Percentiles rank a stretch among this genome's conserved stretches.
phyloP scores from a whole-genome alignment of 768 basidiomycete species.

The Phanerochaete sordida region DNA sequence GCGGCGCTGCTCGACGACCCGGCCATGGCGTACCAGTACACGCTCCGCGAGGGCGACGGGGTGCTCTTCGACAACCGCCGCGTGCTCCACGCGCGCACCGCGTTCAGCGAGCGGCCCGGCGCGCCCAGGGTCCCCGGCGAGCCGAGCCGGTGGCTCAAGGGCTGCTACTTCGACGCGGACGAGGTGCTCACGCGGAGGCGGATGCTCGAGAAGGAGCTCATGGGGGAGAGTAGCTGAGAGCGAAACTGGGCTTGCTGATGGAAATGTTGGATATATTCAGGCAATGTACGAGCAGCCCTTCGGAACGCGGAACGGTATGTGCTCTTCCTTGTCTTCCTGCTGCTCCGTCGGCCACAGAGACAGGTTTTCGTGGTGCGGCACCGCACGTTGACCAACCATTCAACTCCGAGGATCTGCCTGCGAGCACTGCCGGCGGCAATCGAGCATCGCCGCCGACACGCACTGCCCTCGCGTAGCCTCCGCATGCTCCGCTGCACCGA shows the following conservation, averaged over 20 bases:
- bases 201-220: slow-evolving; percentile 34
- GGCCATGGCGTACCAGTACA: slow-evolving; percentile 53
- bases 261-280: too few relatives aligned
- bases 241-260: too few relatives aligned
- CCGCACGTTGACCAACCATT: too few relatives aligned
- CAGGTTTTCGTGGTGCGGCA: too few relatives aligned
- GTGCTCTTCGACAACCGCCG: slow-evolving; percentile 92
- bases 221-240: background rate
- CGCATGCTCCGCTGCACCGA: background rate
- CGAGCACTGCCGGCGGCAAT: too few relatives aligned
- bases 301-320: too few relatives aligned
- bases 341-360: too few relatives aligned
- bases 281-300: too few relatives aligned
- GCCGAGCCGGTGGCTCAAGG: slow-evolving; percentile 85
- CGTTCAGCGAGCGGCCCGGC: slow-evolving; percentile 46
- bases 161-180: slow-evolving; percentile 76
- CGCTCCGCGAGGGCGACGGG: slow-evolving; percentile 76
- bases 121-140: slow-evolving; percentile 35
- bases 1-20: slow-evolving; percentile 52
- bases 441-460: background rate
- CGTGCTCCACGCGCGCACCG: slow-evolving; percentile 82
- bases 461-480: background rate
- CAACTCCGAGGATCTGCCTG: too few relatives aligned
- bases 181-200: slow-evolving; percentile 57
- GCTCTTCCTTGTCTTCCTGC: too few relatives aligned